Evolutionary conservation across 2,329 filamentous ascomycete genomes (phyloP).

Genomic region (Fusarium avenaceum): DNA sequence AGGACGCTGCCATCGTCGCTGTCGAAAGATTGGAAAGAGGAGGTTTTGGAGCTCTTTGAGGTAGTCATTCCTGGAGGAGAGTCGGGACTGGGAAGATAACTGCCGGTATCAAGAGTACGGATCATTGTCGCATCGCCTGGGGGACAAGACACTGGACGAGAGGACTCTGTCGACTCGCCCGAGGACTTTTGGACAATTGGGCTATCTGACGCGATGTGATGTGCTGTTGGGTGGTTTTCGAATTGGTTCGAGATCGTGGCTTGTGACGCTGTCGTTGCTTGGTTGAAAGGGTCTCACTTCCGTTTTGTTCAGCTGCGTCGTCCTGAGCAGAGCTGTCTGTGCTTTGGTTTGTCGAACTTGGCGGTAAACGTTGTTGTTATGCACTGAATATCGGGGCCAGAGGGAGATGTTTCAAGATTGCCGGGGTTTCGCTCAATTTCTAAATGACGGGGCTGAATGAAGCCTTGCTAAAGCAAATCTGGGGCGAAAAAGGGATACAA

Average conservation of each 20-base stretch:
- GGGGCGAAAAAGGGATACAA: slow-evolving; percentile 42
- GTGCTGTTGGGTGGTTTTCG: slow-evolving; percentile 1
- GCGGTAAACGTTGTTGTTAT: slow-evolving; percentile 38
- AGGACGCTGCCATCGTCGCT: slow-evolving; percentile 79
- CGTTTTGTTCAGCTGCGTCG: slow-evolving; percentile 42
- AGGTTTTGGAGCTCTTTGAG: slow-evolving; percentile 92
- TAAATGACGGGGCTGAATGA: slow-evolving; percentile 41
- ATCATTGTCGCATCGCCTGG: slow-evolving; percentile 55
- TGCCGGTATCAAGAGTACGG: slow-evolving; percentile 51
- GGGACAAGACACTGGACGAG: slow-evolving; percentile 28
- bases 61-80: slow-evolving; percentile 74
- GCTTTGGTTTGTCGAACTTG: slow-evolving; percentile 28
- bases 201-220: neutral
- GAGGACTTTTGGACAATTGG: slow-evolving; percentile 7
- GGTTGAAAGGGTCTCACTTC: slow-evolving; percentile 30
- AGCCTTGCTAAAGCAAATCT: slow-evolving; percentile 41
- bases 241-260: slow-evolving; percentile 17
- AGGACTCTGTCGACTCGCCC: slow-evolving; percentile 34
- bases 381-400: slow-evolving; percentile 43
- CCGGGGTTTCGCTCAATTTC: slow-evolving; percentile 42
- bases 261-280: slow-evolving; percentile 26
- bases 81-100: slow-evolving; percentile 52
- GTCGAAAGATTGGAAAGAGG: slow-evolving; percentile 84
- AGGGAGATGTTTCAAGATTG: slow-evolving; percentile 49
- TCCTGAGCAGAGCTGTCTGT: slow-evolving; percentile 12